Evolutionary conservation across 2,329 filamentous ascomycete species (phyloP).

Genomic region (Fusarium nygamai): DNA sequence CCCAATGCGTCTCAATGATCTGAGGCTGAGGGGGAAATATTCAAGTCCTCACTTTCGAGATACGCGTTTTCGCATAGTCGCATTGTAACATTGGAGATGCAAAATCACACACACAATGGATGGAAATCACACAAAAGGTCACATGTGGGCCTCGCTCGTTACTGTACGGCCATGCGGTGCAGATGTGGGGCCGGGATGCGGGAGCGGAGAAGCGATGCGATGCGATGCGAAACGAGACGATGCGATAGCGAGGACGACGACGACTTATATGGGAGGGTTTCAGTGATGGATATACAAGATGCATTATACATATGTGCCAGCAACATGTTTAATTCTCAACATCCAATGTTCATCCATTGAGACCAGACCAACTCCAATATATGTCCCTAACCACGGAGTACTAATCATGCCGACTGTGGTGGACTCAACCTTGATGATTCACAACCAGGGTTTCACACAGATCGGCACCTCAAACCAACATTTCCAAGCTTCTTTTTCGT

Average conservation of each 20-base stretch:
- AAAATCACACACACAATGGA: not conserved
- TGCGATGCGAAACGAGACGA: not conserved
- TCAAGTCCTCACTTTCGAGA: not conserved
- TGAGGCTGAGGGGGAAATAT: not conserved
- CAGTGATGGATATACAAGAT: not conserved
- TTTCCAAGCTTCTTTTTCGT: conserved; percentile 19
- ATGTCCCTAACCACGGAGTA: not conserved
- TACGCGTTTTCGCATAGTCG: conserved; percentile 28
- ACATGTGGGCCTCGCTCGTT: not conserved
- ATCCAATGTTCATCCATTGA: not conserved
- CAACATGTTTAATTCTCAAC: not conserved
- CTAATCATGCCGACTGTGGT: not conserved
- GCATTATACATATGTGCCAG: not conserved
- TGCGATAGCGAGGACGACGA: not conserved
- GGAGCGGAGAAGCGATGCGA: not conserved
- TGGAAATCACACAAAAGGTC: not conserved
- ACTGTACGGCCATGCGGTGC: conserved; percentile 24
- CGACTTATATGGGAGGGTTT: not conserved
- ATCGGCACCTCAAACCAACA: conserved; percentile 14
- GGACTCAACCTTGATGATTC: conserved; percentile 10
- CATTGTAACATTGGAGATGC: not conserved
- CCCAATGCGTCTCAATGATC: not conserved
- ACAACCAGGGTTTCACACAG: conserved; percentile 18
- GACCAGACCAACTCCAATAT: not conserved
- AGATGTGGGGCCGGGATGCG: conserved; percentile 33